These are phyloP conservation scores for Mycena amicta DNA, from an alignment of 768 basidiomycete species.

Conservation along the genomic window DNA sequence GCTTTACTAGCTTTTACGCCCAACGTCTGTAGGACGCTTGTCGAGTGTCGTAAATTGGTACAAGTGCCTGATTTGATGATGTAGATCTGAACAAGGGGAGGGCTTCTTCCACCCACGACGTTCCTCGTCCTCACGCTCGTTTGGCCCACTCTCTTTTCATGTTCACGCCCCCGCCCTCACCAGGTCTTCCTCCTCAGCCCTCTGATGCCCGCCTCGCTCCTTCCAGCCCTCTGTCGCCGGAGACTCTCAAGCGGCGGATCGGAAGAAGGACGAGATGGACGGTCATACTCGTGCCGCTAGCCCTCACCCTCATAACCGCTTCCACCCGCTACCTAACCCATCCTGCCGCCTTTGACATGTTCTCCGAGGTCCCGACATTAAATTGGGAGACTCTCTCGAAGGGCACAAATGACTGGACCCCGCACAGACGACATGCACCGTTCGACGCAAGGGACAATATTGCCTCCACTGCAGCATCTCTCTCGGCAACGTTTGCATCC, in stretches of 20 bases:
- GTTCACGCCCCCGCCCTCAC: conserved; percentile 43
- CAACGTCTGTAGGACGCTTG: too few species aligned
- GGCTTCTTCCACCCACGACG: conserved; percentile 12
- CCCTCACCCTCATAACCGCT: conserved; percentile 54
- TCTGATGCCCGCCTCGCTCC: too few species aligned
- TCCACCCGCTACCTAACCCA: conserved; percentile 55
- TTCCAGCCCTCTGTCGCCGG: too few species aligned
- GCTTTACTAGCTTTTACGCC: too few species aligned
- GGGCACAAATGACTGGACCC: conserved; percentile 35
- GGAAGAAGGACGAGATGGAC: conserved; percentile 50
- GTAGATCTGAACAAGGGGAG: not conserved
- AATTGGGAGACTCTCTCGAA: conserved; percentile 34
- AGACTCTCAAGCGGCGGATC: not conserved
- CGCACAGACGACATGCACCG: conserved; percentile 42
- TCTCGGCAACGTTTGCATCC: conserved; percentile 16
- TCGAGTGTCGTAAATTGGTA: too few species aligned
- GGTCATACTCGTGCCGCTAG: conserved; percentile 57
- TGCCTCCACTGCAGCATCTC: conserved; percentile 3
- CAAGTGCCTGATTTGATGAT: too few species aligned
- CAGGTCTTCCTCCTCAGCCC: conserved; percentile 22
- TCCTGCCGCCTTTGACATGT: conserved; percentile 47
- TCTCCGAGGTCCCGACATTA: conserved; percentile 29
- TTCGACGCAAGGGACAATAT: too few species aligned
- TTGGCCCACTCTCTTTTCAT: conserved; percentile 22
- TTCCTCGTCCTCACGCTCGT: conserved; percentile 13